Evolutionary conservation across 306 rosid species (phyloP).

Genomic region (Prunus armeniaca): DNA sequence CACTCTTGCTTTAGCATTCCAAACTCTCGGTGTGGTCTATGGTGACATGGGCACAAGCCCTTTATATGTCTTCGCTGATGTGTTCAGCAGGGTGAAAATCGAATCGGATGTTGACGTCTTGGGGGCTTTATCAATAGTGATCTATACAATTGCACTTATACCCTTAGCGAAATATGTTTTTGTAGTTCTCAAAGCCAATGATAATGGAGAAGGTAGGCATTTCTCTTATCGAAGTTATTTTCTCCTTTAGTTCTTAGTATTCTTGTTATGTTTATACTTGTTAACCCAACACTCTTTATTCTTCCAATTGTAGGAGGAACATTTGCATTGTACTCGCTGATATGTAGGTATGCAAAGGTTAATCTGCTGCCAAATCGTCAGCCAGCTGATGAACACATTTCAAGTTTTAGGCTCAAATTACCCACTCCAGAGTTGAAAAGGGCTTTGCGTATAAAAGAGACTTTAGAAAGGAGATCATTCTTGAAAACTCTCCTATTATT

Average conservation of each 20-base stretch:
- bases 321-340: constrained; percentile 90
- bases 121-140: constrained; percentile 92
- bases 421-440: constrained; percentile 93
- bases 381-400: constrained; percentile 82
- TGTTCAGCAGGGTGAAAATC: constrained; percentile 76
- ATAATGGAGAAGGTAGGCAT: constrained; percentile 82
- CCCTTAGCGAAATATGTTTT: constrained; percentile 90
- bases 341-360: constrained; percentile 92
- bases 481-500: constrained; percentile 66
- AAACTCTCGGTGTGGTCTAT: constrained; percentile 95
- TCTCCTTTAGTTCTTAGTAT: constrained; percentile 14
- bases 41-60: constrained; percentile 99
- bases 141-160: constrained; percentile 87
- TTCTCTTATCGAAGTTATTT: constrained; percentile 14
- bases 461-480: constrained; percentile 56
- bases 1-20: constrained; percentile 70
- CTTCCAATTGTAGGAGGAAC: constrained; percentile 81
- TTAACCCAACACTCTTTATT: constrained; percentile 12
- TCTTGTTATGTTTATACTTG: neutral
- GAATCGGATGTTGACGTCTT: constrained; percentile 70
- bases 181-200: constrained; percentile 96
- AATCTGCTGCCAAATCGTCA: constrained; percentile 86
- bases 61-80: constrained; percentile 85
- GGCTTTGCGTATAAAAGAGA: constrained; percentile 75
- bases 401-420: constrained; percentile 83